Evolutionary conservation across 495 filamentous ascomycete genomes (phyloP), one percentile per base, ranked within the genome.

Genomic region (Corynascus novoguineensis): DNA sequence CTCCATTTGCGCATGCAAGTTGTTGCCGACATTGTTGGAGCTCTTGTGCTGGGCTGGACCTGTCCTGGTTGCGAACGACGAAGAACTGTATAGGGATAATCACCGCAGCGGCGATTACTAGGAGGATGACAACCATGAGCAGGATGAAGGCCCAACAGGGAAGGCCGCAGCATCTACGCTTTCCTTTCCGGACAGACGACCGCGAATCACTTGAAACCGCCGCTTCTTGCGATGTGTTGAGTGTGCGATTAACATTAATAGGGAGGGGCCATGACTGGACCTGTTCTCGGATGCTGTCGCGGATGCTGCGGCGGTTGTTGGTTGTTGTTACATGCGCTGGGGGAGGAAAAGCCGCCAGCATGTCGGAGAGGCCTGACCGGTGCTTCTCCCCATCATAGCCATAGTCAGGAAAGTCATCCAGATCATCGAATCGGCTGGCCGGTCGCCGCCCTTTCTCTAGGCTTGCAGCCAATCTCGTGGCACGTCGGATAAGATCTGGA

Each of bases 291-390:
- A 70, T 60, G 50, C 72, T 76, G 21, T 73, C 68, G 31, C 74
- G 74, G 48, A 73, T 58, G 48, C 71, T 71, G 52, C 64, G 78
- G 19, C 81, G 83, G 6, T 79, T 84, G 8, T 29, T 31, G 12
- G 40, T 25, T 11, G 77, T 76, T 6, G 29, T 37, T 17, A 59
- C 19, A 1, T 83, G 75, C 5, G 81, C 83, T 5, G 93, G 91
- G 11, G 91, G 87, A 8, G 93, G 93, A 57, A 98, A 98, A 14
- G 90, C 88, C 12, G 88, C 87, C 6, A 98, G 78, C 67, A 97
- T 96, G 64, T 95, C 91, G 15, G 89, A 92, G 41, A 98, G 77
- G 5, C 76, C 75, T 15, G 61, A 91, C 81, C 71, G 79, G 59
- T 71, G 77, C 63, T 73, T 81, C 58, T 72, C 73, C 58, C 66